Conservation (phyloP, 2,329 filamentous ascomycete genomes). For the Talaromyces atroroseus region DNA sequence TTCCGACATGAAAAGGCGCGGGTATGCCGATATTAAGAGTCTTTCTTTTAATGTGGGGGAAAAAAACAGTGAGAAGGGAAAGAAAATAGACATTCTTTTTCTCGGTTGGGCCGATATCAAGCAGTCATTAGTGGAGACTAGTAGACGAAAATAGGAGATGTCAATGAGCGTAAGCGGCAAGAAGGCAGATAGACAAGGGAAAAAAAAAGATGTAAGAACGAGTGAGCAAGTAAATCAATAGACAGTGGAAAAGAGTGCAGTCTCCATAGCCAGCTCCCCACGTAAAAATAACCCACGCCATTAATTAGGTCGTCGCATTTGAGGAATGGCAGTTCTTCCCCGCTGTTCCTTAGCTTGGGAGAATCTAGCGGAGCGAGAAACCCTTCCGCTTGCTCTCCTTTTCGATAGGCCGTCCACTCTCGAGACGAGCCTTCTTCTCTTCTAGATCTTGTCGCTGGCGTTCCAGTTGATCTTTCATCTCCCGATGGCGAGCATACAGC, state of each 20-base stretch:
- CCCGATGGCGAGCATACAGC: constrained; percentile 92
- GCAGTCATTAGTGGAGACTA: constrained; percentile 29
- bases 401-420: constrained; percentile 91
- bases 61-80: constrained; percentile 7
- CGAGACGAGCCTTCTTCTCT: constrained; percentile 94
- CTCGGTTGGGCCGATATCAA: constrained; percentile 24
- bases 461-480: constrained; percentile 99
- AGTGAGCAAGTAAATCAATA: constrained; percentile 15
- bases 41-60: constrained; percentile 14
- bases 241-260: constrained; percentile 14
- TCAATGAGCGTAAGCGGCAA: constrained; percentile 27
- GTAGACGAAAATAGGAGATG: constrained; percentile 23
- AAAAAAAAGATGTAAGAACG: constrained; percentile 18
- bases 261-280: constrained; percentile 11
- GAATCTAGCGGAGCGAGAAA: constrained; percentile 85
- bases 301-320: constrained; percentile 14
- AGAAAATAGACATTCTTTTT: constrained; percentile 17
- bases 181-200: constrained; percentile 13
- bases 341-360: constrained; percentile 1
- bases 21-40: constrained; percentile 21
- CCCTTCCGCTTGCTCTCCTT: constrained; percentile 99
- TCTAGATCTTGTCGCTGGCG: constrained; percentile 91
- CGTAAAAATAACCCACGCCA: constrained; percentile 14
- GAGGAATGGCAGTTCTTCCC: constrained; percentile 10
- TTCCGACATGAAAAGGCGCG: constrained; percentile 13